phyloP scores from a whole-genome alignment of 352 stramenopile species.

The Pythium coloratum region DNA sequence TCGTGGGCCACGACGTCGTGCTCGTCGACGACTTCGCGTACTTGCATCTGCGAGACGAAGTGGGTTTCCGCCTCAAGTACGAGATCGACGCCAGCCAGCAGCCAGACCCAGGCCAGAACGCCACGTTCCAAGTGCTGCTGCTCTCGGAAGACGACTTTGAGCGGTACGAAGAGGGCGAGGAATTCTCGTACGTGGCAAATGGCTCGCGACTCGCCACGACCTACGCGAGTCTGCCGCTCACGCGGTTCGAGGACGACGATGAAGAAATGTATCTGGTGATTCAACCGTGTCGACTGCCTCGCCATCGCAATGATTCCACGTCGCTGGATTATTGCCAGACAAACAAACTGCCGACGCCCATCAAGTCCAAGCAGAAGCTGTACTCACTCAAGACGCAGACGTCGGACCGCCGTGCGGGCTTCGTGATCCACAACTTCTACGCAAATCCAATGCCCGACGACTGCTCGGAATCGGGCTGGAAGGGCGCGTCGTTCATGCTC shows the following conservation, averaged over 20 bases:
- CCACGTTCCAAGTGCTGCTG: constrained; percentile 49
- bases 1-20: constrained; percentile 48
- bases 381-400: constrained; percentile 40
- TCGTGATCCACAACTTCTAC: constrained; percentile 29
- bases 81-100: constrained; percentile 25
- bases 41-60: constrained; percentile 61
- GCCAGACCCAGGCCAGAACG: constrained; percentile 18
- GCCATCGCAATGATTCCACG: neutral
- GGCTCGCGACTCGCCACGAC: constrained; percentile 46
- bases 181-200: constrained; percentile 38
- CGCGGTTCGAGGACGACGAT: constrained; percentile 48
- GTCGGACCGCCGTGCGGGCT: neutral
- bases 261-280: constrained; percentile 66
- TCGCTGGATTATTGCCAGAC: constrained; percentile 38
- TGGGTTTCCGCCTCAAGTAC: constrained; percentile 60
- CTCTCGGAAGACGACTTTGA: constrained; percentile 57
- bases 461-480: constrained; percentile 48
- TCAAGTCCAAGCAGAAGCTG: constrained; percentile 43
- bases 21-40: constrained; percentile 57
- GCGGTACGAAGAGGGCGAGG: constrained; percentile 46
- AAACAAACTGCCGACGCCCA: constrained; percentile 35
- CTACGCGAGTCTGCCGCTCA: constrained; percentile 45
- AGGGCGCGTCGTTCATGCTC: constrained; percentile 48
- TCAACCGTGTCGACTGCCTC: constrained; percentile 44
- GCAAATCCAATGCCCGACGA: constrained; percentile 66